Evolutionary conservation across 2,329 filamentous ascomycete genomes (phyloP), one percentile per base, ranked within the genome.

Genomic region (Chlorencoelia australis): DNA sequence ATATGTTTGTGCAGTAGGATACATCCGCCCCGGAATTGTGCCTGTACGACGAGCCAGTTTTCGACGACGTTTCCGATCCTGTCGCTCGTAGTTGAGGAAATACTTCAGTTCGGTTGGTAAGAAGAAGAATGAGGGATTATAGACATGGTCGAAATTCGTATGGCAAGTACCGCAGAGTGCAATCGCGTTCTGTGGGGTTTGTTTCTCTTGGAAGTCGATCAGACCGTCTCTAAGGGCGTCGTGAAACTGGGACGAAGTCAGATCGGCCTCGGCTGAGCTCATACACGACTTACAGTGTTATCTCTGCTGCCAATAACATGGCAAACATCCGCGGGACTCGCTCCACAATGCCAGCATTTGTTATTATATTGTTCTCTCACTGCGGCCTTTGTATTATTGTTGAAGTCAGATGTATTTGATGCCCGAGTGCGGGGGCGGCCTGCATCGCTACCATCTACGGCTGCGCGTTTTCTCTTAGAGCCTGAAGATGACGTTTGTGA

Each of bases 1-100:
- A 42, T 47, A 47, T 42, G 32, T 42, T 44, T 47, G 32, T 47
- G 35, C 31, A 38, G 34, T 44, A 47, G 37, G 39, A 46, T 37
- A 42, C 18, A 46, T 44, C 35, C 41, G 43, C 35, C 20, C 33
- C 11, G 38, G 44, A 39, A 42, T 42, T 44, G 21, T 44, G 19
- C 39, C 33, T 7, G 38, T 47, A 26, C 35, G 35, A 39, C 42
- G 37, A 44, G 41, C 36, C 4, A 46, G 35, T 44, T 31, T 44
- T 37, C 30, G 36, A 34, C 37, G 37, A 37, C 43, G 37, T 38
- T 38, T 44, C 29, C 30, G 36, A 37, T 42, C 44, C 39, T 46
- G 30, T 41, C 27, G 38, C 31, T 46, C 30, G 28, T 44, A 42
- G 27, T 46, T 40, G 10, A 46, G 35, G 35, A 44, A 46, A 36